phyloP scores from a whole-genome alignment of 345 rosid species.

The Gynandropsis gynandra region DNA sequence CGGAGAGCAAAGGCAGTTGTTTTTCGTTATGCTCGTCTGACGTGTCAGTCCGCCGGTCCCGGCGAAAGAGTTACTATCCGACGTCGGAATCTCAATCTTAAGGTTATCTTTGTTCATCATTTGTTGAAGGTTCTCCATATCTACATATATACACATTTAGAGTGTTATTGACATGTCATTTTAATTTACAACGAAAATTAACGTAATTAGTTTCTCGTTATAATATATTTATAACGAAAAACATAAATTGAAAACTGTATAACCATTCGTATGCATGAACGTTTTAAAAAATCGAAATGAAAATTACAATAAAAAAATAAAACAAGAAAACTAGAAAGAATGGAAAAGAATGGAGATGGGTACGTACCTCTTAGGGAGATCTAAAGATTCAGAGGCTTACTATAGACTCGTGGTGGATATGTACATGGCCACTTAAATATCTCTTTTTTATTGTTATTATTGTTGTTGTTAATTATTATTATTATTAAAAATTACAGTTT shows the following conservation, averaged over 20 bases:
- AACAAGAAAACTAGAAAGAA: no score
- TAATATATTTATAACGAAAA: no score
- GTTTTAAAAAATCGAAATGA: no score
- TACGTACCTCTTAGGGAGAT: no score
- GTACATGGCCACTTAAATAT: no score
- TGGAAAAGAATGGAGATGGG: no score
- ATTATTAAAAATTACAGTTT: background rate
- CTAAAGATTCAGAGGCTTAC: no score
- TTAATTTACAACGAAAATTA: background rate
- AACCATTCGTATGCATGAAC: no score
- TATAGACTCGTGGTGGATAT: no score
- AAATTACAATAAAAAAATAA: no score
- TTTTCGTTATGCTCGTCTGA: constrained; percentile 49
- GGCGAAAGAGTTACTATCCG: constrained; percentile 10
- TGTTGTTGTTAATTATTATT: constrained; percentile 15
- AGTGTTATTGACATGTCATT: background rate
- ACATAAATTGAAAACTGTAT: no score
- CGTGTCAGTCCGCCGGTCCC: constrained; percentile 30
- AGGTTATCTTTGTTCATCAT: constrained; percentile 16
- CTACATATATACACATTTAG: background rate
- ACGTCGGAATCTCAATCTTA: constrained; percentile 35
- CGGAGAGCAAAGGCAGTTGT: constrained; percentile 60
- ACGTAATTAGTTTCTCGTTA: no score
- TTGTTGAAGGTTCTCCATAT: constrained; percentile 29
- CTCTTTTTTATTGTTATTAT: background rate